Evolutionary conservation across 2,329 filamentous ascomycete genomes (phyloP), one percentile per base, ranked within the genome.

Genomic region (Monosporascus cannonballus): DNA sequence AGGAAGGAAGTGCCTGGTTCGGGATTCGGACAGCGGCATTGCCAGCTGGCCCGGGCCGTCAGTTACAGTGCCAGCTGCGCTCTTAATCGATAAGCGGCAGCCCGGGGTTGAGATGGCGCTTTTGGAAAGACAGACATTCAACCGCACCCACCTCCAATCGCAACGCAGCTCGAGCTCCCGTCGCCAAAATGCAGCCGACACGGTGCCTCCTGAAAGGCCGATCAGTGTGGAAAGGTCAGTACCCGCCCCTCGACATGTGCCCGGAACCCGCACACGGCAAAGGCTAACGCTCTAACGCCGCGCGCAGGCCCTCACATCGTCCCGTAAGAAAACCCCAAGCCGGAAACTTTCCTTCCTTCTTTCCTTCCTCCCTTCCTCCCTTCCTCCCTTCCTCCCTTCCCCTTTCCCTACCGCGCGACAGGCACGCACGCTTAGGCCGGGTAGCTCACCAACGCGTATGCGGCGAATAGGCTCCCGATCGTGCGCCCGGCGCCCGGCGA

Each of bases 251-350:
- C 30, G 30, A 14, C 30, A 34, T 4, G 14, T 34, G 30, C 30
- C 11, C 30, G 4, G 30, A 14, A 1, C 30, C 9, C 9, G 2
- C 30, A 1, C 3, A 34, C 30, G 30, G 11, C 30, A 34, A 14
- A 25, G 47, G 38, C 46, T 34, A n/a, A n/a, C 17, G 44, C 24
- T 22, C 5, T 39, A 25, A 36, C 49, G 49, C 39, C 37, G 30
- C 38, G 30, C 45, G 42, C 60, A 88, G 85, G 85, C 50, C 85
- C 85, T 56, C 83, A 87, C 64, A 86, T 89, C 62, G 83, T 88
- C 59, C 79, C 84, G 85, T 88, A 83, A 74, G 83, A 56, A 51
- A 17, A 36, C 3, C 25, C 39, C 22, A 4, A 17, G 8, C 3
- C 27, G 27, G 27, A 11, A 30, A 8, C 27, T 30, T 11, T 11